phyloP scores from a whole-genome alignment of 2,329 filamentous ascomycete genomes.

The Gaeumannomyces sp. region DNA sequence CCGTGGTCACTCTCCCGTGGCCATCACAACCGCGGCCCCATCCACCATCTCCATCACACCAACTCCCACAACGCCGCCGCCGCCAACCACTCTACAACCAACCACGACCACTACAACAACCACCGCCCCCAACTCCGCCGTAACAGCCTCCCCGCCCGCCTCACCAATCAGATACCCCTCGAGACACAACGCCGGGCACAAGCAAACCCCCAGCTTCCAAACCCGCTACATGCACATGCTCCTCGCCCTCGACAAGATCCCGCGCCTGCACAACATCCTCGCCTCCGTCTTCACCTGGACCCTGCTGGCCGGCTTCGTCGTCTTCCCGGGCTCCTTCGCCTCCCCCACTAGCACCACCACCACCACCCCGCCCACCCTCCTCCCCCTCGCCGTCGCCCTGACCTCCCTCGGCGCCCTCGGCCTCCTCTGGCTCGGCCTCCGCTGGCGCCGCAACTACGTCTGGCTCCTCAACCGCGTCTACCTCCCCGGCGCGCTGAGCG shows the following conservation, averaged over 20 bases:
- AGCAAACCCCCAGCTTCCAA: constrained; percentile 11
- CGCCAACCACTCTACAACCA: no score
- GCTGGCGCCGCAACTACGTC: constrained; percentile 42
- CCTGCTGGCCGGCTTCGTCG: constrained; percentile 45
- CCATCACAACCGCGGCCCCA: no score
- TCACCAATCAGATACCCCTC: neutral
- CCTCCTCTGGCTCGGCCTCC: constrained; percentile 36
- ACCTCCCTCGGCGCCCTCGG: constrained; percentile 34
- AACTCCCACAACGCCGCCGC: no score
- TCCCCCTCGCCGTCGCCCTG: constrained; percentile 26
- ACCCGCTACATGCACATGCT: constrained; percentile 40
- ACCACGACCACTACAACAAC: no score
- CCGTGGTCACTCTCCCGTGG: no score
- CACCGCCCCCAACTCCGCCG: no score
- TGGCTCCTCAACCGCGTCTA: constrained; percentile 49
- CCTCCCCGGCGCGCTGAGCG: constrained; percentile 38
- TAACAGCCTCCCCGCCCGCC: no score
- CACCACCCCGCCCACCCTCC: constrained; percentile 29
- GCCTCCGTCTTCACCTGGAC: constrained; percentile 40
- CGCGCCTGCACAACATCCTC: constrained; percentile 39
- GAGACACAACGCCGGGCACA: neutral
- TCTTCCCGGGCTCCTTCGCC: constrained; percentile 47
- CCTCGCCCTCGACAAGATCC: constrained; percentile 38
- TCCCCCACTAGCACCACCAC: constrained; percentile 15
- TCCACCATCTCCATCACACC: no score